These are phyloP conservation scores for Eucalyptus marginata DNA, from an alignment of 345 rosid genomes.

Conservation along the genomic window DNA sequence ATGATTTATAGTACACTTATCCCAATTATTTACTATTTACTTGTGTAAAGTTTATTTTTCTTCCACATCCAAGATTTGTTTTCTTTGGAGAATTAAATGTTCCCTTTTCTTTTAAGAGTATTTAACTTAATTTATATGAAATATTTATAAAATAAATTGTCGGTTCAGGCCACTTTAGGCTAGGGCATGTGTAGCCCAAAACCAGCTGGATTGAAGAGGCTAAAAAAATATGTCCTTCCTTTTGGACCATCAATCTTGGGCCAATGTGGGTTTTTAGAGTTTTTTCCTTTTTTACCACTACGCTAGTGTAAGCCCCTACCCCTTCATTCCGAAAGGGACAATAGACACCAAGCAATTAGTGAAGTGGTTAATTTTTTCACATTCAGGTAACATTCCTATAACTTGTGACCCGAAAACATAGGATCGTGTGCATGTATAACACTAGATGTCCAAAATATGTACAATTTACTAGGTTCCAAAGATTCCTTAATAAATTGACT, in stretches of 20 bases:
- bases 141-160: neutral
- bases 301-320: neutral
- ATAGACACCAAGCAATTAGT: neutral
- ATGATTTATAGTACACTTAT: too few relatives aligned
- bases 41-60: neutral
- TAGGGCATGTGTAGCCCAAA: neutral
- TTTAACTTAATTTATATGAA: neutral
- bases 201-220: neutral
- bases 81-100: neutral
- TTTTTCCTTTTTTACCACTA: neutral
- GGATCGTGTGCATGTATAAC: neutral
- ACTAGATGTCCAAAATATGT: neutral
- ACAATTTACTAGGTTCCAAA: neutral
- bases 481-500: neutral
- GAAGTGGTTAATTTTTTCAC: neutral
- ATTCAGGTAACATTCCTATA: neutral
- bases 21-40: neutral
- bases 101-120: neutral
- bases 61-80: neutral
- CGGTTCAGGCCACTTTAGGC: neutral
- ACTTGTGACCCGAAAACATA: neutral
- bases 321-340: neutral
- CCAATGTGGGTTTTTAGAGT: neutral
- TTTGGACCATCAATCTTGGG: neutral
- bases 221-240: neutral